Evolutionary conservation across 2,329 filamentous ascomycete genomes (phyloP), one percentile per base, ranked within the genome.

Genomic region (Xylariomycetidae sp.): DNA sequence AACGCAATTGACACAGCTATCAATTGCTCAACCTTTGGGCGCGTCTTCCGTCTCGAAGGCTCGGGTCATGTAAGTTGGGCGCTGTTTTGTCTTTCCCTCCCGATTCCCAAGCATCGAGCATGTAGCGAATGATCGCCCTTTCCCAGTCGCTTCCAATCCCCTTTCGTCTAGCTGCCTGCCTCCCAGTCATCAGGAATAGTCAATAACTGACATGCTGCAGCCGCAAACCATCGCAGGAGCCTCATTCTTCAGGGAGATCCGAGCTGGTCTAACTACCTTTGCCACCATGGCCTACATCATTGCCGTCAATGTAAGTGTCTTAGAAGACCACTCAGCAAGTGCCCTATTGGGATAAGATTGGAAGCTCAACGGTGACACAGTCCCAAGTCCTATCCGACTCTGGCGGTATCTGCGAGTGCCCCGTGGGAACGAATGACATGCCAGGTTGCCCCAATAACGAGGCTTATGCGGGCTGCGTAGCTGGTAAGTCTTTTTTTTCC

Each of bases 201-300:
- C n/a, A n/a, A n/a, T n/a, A n/a, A 25, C 45, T 52, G 16, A 50
- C 35, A 38, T 40, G 39, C 6, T 12, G 20, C 38, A 88, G 82
- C 74, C 75, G 19, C 70, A 79, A 30, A 79, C 84, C 51, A 77
- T 87, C 30, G 72, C 73, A 38, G 77, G 77, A 23, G 74, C 83
- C 22, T 80, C 72, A 39, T 88, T 90, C 58, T 79, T 86, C 43
- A 83, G 78, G 15, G 87, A 92, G 58, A 64, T 92, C 37, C 80
- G 86, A 17, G 87, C 86, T 18, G 87, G 86, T 2, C 57, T 90
- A 34, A 88, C 87, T 2, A 92, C 86, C 3, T 85, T 85, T 54
- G 80, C 82, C 34, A 84, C 82, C 3, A 88, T 88, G 85, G 82
- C 85, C 11, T 90, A 89, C 60, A 90, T 92, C 48, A 88, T 92